Conservation (phyloP, 371 early-diverging fungal species). For the Actinomucor elegans region DNA sequence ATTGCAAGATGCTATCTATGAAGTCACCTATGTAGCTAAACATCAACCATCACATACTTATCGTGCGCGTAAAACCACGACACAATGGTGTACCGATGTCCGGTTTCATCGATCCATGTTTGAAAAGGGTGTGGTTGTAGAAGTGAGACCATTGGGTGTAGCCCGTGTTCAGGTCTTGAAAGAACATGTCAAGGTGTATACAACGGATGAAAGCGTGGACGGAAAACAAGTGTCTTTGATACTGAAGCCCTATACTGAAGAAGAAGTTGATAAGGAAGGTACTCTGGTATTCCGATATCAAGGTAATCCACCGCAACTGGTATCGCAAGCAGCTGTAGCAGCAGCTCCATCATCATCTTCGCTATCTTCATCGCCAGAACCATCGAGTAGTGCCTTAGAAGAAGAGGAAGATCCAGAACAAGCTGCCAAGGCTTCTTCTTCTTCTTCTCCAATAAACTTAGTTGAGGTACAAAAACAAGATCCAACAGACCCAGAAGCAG, state of each 20-base stretch:
- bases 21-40: conserved; percentile 35
- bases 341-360: too few relatives aligned
- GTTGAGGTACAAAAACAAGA: too few relatives aligned
- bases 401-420: too few relatives aligned
- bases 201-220: conserved; percentile 35
- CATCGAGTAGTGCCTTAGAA: too few relatives aligned
- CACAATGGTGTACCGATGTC: conserved; percentile 45
- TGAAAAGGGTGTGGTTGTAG: conserved; percentile 39
- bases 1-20: conserved; percentile 35
- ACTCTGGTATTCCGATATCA: too few relatives aligned
- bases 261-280: not conserved
- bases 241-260: conserved; percentile 7
- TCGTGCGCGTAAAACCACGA: conserved; percentile 24
- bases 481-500: too few relatives aligned
- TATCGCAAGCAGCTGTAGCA: too few relatives aligned
- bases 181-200: conserved; percentile 36
- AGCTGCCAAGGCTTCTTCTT: too few relatives aligned
- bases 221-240: conserved; percentile 38
- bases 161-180: conserved; percentile 30
- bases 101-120: conserved; percentile 37
- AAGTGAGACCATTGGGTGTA: conserved; percentile 26
- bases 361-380: too few relatives aligned
- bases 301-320: too few relatives aligned
- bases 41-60: conserved; percentile 45
- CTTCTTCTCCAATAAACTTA: too few relatives aligned